Evolutionary conservation across 1,284 basidiomycete genomes (phyloP), one percentile per base, ranked within the genome.

Genomic region (Rhodotorula sp.): DNA sequence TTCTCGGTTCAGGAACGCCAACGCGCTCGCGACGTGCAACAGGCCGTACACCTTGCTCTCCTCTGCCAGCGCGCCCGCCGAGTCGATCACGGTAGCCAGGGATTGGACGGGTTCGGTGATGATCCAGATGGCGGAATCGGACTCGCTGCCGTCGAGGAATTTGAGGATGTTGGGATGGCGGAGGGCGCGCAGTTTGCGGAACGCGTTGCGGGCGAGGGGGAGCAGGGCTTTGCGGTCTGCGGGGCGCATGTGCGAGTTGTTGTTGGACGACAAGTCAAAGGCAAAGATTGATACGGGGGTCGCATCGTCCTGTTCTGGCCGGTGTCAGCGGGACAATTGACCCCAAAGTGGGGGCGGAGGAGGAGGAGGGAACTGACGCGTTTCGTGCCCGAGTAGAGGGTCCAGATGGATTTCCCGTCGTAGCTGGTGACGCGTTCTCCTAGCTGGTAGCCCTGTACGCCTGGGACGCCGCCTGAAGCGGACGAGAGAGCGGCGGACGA

Each of bases 131-230:
- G 87, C 87, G 1, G 87, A 87, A 61, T 96, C 93, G 3, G 92
- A 91, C 80, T 97, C 82, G 49, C 66, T 64, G 23, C 77, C 78
- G 76, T 97, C 95, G 83, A 99, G 88, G 81, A 97, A 96, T 80
- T 92, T 95, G 78, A 99, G 87, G 5, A 99, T 88, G 81, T 98
- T 91, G 0, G 97, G 97, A 84, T 99, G 97, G 51, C 97, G 87
- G 12, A 91, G 90, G 3, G 93, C 92, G 56, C 95, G 87, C 18
- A 99, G 85, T 82, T 96, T 98, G 73, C 91, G 89, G 49, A 97
- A 84, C 0, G 94, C 88, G 82, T 99, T 99, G 80, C 89, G 90
- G 4, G 95, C 96, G 29, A 99, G 86, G 3, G 89, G 88, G 62
- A 91, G 84, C 15, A 87, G 82, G 34, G 70, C 39, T 63, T 84